Conservation (phyloP, 805 yeast species). For the Maudiozyma saulgeensis region DNA sequence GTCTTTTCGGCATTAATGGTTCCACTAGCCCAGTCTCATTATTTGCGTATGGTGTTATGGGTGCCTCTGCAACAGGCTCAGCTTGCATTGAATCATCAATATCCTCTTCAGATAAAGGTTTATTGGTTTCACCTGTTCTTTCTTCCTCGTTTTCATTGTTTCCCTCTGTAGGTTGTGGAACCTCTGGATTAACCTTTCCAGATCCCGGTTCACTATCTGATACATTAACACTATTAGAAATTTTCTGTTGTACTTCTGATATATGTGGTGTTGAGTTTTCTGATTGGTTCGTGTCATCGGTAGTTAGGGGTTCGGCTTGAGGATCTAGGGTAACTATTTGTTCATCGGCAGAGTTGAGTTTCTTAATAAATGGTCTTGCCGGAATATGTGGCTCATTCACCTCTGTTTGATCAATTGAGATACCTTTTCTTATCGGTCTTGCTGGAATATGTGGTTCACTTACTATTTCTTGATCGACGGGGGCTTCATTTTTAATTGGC, state of each 20-base stretch:
- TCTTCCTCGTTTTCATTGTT: no score
- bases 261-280: no score
- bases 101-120: neutral
- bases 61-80: neutral
- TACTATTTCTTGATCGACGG: neutral
- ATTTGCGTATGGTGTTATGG: neutral
- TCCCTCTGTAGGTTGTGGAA: no score
- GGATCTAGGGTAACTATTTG: no score
- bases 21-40: neutral
- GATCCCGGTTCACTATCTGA: no score
- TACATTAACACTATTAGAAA: no score
- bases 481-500: neutral
- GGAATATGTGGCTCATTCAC: neutral
- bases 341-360: neutral
- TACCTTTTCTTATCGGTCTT: neutral
- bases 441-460: neutral
- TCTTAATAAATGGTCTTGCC: neutral
- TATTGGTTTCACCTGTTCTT: neutral
- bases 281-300: no score
- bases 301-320: no score
- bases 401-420: neutral
- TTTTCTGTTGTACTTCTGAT: no score
- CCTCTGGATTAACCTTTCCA: no score
- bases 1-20: constrained; percentile 5
- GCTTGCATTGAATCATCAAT: neutral